phyloP scores from a whole-genome alignment of 805 yeast species.

The Candida pseudoglaebosa region DNA sequence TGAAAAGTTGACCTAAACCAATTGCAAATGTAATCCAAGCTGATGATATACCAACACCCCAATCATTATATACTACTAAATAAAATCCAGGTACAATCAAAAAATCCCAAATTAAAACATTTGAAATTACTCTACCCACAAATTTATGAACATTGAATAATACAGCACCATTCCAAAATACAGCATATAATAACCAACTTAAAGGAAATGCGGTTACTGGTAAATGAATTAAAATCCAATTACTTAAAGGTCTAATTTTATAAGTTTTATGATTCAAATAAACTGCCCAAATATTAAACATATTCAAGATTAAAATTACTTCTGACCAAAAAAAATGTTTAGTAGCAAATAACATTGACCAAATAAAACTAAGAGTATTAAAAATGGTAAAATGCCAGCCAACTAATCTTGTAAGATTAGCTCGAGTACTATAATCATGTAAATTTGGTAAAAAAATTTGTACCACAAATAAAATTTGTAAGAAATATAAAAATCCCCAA shows the following conservation, averaged over 20 bases:
- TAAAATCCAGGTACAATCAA: constrained; percentile 59
- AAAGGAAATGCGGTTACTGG: constrained; percentile 68
- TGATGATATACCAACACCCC: constrained; percentile 61
- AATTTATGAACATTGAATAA: constrained; percentile 57
- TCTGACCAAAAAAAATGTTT: constrained; percentile 59
- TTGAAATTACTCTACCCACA: constrained; percentile 66
- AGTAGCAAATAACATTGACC: constrained; percentile 61
- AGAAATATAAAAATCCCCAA: constrained; percentile 53
- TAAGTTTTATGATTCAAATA: constrained; percentile 61
- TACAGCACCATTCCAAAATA: constrained; percentile 86
- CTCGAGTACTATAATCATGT: constrained; percentile 12
- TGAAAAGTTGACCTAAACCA: constrained; percentile 66
- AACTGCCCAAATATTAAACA: constrained; percentile 52
- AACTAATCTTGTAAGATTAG: constrained; percentile 34
- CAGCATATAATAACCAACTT: constrained; percentile 67
- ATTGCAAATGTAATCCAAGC: constrained; percentile 59
- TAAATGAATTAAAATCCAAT: constrained; percentile 59
- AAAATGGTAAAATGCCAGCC: constrained; percentile 63
- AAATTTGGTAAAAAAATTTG: constrained; percentile 40
- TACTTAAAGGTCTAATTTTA: constrained; percentile 45
- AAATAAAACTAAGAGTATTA: constrained; percentile 55
- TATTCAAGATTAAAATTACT: constrained; percentile 53
- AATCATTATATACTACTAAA: constrained; percentile 60
- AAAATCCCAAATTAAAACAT: constrained; percentile 75
- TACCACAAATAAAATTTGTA: constrained; percentile 50